These are phyloP conservation scores for Linnemannia elongata DNA, from an alignment of 192 early-diverging fungal genomes.

Conservation along the genomic window DNA sequence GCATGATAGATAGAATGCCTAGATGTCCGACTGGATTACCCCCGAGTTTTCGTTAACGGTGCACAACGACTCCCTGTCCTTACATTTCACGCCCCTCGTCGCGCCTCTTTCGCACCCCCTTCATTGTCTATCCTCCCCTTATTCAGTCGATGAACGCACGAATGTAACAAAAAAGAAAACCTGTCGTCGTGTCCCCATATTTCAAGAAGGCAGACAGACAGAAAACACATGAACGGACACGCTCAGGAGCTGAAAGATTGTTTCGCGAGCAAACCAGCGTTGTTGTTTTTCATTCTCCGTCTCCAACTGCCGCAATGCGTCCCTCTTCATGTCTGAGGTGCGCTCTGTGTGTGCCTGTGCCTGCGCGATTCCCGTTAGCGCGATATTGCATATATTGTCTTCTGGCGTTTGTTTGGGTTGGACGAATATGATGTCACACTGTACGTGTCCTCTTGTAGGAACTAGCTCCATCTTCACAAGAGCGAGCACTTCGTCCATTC, in stretches of 20 bases:
- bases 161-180: neutral
- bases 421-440: too few species aligned
- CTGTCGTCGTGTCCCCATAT: neutral
- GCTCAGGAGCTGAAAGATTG: neutral
- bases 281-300: neutral
- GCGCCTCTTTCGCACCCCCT: neutral
- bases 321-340: neutral
- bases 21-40: neutral
- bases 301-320: neutral
- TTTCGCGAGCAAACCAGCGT: neutral
- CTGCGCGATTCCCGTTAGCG: too few species aligned
- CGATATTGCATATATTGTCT: too few species aligned
- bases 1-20: neutral
- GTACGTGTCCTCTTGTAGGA: too few species aligned
- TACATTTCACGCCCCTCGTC: neutral
- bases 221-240: neutral
- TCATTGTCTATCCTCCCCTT: neutral
- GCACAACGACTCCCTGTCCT: neutral
- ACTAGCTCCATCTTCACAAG: too few species aligned
- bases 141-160: neutral
- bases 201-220: neutral
- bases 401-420: too few species aligned
- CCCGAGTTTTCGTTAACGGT: neutral
- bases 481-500: too few species aligned
- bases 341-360: too few species aligned